Conservation (phyloP, 2,329 filamentous ascomycete genomes). For the Microcyclosporella mali region DNA sequence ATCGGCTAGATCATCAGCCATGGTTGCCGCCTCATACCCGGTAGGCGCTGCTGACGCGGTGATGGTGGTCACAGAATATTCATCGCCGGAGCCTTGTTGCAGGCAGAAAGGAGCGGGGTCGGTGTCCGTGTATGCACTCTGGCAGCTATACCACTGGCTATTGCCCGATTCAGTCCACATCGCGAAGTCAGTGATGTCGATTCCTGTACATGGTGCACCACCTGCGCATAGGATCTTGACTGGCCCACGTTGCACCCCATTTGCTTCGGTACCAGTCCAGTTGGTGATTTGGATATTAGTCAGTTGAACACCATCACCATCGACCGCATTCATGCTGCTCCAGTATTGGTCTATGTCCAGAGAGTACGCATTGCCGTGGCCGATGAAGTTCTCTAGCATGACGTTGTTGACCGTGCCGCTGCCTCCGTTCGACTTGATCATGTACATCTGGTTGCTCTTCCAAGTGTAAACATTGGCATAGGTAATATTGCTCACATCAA, state of each 20-base stretch:
- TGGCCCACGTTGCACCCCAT: conserved; percentile 48
- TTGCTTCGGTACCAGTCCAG: conserved; percentile 50
- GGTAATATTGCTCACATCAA: conserved; percentile 46
- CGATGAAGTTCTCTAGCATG: conserved; percentile 54
- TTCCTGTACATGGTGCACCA: conserved; percentile 47
- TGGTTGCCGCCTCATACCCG: conserved; percentile 35
- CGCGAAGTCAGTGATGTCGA: conserved; percentile 46
- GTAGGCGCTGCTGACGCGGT: conserved; percentile 34
- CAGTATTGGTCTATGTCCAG: conserved; percentile 52
- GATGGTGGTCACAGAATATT: conserved; percentile 32
- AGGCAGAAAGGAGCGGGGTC: conserved; percentile 43
- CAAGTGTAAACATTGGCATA: conserved; percentile 56
- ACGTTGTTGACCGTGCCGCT: conserved; percentile 48
- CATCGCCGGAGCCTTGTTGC: conserved; percentile 25
- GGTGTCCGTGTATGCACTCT: conserved; percentile 38
- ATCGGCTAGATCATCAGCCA: conserved; percentile 31
- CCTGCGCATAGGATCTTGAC: conserved; percentile 49
- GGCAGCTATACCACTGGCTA: conserved; percentile 40
- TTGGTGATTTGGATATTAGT: conserved; percentile 49
- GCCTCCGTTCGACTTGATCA: conserved; percentile 55
- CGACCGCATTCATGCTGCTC: conserved; percentile 37
- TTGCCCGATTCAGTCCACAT: conserved; percentile 49
- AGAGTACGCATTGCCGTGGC: conserved; percentile 54
- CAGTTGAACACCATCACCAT: conserved; percentile 49
- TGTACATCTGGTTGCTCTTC: conserved; percentile 56